Conservation (phyloP, 768 basidiomycete species). For the Lentinula aciculospora region DNA sequence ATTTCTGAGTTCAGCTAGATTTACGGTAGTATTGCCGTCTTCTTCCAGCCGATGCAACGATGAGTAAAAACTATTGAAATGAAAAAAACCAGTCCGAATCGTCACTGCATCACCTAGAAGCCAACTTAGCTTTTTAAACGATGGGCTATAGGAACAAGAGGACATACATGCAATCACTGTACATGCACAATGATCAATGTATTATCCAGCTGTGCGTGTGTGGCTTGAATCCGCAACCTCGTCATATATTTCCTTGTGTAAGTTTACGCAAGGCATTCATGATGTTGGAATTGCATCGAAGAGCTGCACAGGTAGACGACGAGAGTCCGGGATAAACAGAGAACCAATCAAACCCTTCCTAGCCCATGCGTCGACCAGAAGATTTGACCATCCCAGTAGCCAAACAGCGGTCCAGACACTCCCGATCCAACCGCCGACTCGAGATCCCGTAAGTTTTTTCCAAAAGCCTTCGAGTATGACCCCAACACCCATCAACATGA, state of each 20-base stretch:
- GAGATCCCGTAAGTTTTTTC: conserved; percentile 35
- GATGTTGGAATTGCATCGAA: background rate
- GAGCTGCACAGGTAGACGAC: background rate
- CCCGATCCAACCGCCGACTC: conserved; percentile 43
- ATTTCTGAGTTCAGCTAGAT: no score
- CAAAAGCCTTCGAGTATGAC: conserved; percentile 43
- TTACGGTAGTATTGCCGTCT: no score
- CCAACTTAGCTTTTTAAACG: no score
- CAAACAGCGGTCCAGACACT: conserved; percentile 47
- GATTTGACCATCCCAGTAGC: conserved; percentile 40
- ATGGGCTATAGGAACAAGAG: no score
- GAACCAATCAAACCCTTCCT: conserved; percentile 35
- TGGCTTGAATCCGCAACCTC: background rate
- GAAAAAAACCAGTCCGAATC: no score
- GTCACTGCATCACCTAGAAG: no score
- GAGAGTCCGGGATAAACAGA: conserved; percentile 1
- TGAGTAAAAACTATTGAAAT: no score
- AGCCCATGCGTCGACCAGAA: conserved; percentile 47
- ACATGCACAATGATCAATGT: background rate
- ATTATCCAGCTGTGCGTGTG: background rate
- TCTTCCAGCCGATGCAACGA: no score
- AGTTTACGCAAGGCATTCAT: no score
- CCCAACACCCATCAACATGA: conserved; percentile 52
- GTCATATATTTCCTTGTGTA: background rate
- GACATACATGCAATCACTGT: no score